phyloP scores from a whole-genome alignment of 306 rosid genomes.

The barrel medic (Medicago truncatula) region MtrunA17r5.0-ANR NC_053044.1:53748001-53748500 shows the following conservation, averaged over 20 bases:
- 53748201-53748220: neutral
- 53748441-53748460: too few relatives aligned
- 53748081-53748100: too few relatives aligned
- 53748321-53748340: neutral
- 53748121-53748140: neutral
- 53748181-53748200: neutral
- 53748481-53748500: too few relatives aligned
- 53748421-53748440: too few relatives aligned
- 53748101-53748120: neutral
- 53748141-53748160: neutral
- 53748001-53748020: too few relatives aligned
- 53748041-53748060: too few relatives aligned
- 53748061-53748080: neutral
- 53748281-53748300: neutral
- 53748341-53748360: neutral
- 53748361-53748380: neutral
- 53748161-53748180: neutral
- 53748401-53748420: too few relatives aligned
- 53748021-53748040: too few relatives aligned
- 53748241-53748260: neutral
- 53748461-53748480: too few relatives aligned
- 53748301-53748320: neutral
- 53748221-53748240: neutral
- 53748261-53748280: neutral
- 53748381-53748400: neutral